Percentiles rank a stretch among this genome's conserved stretches.
These are phyloP conservation scores for Rhizoclosmatium sp. DNA, from an alignment of 192 early-diverging fungal genomes.

Conservation along the genomic window DNA sequence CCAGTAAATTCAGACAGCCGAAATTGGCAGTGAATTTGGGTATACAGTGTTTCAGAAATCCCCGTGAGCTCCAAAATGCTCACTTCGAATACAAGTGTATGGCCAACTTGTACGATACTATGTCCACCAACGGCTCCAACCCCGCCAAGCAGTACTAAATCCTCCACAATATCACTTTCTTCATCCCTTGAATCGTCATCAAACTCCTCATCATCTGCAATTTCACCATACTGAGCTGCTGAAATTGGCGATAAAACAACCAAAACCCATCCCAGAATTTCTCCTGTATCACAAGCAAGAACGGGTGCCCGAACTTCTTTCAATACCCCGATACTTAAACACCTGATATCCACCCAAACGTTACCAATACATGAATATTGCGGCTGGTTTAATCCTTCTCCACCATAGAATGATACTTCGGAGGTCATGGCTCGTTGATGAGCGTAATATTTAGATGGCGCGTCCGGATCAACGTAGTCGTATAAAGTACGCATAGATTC, in stretches of 20 bases:
- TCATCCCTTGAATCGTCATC: background rate
- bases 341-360: conserved; percentile 7
- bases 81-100: conserved; percentile 69
- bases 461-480: conserved; percentile 24
- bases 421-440: conserved; percentile 21
- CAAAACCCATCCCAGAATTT: conserved; percentile 26
- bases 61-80: conserved; percentile 65
- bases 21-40: conserved; percentile 79
- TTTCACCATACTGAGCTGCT: background rate
- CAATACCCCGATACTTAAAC: conserved; percentile 18
- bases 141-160: conserved; percentile 17
- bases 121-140: background rate
- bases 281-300: background rate
- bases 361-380: conserved; percentile 25
- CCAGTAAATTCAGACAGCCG: conserved; percentile 69
- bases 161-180: conserved; percentile 4
- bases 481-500: conserved; percentile 23
- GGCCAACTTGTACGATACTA: conserved; percentile 51
- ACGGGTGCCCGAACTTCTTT: conserved; percentile 35
- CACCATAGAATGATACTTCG: conserved; percentile 31
- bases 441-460: conserved; percentile 29
- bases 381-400: background rate
- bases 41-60: conserved; percentile 65
- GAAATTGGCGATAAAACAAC: conserved; percentile 38
- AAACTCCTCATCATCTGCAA: background rate